Evolutionary conservation across 2,329 filamentous ascomycete species (phyloP).

Genomic region (Ophioceras dolichostomum): DNA sequence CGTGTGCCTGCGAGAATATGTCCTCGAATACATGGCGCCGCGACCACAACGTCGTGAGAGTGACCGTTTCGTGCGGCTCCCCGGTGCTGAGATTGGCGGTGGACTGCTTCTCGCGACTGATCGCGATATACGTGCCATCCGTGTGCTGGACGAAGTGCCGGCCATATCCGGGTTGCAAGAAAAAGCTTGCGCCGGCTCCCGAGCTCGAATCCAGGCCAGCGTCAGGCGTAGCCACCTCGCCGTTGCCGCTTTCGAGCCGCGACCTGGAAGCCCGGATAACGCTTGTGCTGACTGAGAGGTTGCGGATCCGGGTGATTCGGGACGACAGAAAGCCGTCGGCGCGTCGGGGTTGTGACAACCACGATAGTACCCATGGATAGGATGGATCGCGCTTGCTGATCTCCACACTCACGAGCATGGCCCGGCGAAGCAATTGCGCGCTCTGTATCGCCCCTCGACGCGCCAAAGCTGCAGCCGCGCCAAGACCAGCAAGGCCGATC

Average conservation of each 20-base stretch:
- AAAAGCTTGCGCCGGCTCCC: constrained; percentile 61
- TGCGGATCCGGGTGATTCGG: constrained; percentile 46
- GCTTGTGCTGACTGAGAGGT: constrained; percentile 44
- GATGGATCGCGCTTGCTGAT: constrained; percentile 90
- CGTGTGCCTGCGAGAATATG: constrained; percentile 78
- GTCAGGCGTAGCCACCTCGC: constrained; percentile 11
- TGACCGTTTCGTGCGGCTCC: constrained; percentile 88
- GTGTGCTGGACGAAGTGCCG: constrained; percentile 78
- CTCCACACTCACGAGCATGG: constrained; percentile 88
- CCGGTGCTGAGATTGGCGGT: constrained; percentile 74
- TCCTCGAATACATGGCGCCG: constrained; percentile 83
- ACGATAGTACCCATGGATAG: constrained; percentile 88
- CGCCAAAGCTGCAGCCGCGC: constrained; percentile 67
- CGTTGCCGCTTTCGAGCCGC: constrained; percentile 49
- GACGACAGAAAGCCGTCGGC: constrained; percentile 45
- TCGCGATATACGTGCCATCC: constrained; percentile 67
- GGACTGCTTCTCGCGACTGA: constrained; percentile 74
- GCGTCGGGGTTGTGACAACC: constrained; percentile 77
- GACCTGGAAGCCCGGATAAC: too few species aligned
- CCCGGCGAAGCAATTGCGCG: constrained; percentile 63
- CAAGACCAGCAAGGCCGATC: constrained; percentile 82
- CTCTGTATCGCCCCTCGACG: constrained; percentile 64
- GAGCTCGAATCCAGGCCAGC: constrained; percentile 32
- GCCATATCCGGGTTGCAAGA: constrained; percentile 83
- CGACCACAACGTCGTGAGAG: constrained; percentile 81